Conservation (phyloP, 495 filamentous ascomycete species). For the Talaromyces ruber region DNA sequence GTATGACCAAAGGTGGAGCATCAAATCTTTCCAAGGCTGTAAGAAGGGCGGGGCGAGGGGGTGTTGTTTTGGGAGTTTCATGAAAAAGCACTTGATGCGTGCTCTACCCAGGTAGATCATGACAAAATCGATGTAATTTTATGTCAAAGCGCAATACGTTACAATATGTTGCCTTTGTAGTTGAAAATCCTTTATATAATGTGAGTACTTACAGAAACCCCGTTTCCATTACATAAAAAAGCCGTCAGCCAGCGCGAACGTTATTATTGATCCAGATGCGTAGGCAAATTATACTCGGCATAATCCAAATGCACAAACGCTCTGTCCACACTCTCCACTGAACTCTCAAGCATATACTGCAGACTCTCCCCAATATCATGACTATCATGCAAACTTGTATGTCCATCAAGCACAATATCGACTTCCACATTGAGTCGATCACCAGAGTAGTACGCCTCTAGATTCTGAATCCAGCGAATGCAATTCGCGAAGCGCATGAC, state of each 20-base stretch:
- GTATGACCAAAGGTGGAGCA: too few species aligned
- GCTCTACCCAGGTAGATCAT: too few species aligned
- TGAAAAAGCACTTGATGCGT: too few species aligned
- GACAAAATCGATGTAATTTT: too few species aligned
- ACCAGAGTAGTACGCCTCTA: slow-evolving; percentile 83
- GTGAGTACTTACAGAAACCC: too few species aligned
- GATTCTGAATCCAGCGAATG: slow-evolving; percentile 78
- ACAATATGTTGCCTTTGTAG: too few species aligned
- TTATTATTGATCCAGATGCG: slow-evolving; percentile 68
- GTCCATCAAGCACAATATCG: slow-evolving; percentile 73
- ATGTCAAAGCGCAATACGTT: too few species aligned
- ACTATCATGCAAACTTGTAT: slow-evolving; percentile 69
- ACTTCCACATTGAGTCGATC: slow-evolving; percentile 86
- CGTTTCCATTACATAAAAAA: too few species aligned
- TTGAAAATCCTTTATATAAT: too few species aligned
- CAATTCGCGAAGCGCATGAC: slow-evolving; percentile 91
- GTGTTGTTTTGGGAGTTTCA: too few species aligned
- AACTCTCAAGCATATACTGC: slow-evolving; percentile 80
- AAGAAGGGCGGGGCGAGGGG: too few species aligned
- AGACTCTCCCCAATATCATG: slow-evolving; percentile 86
- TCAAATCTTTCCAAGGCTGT: too few species aligned
- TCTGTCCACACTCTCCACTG: slow-evolving; percentile 64
- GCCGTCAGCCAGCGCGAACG: neutral
- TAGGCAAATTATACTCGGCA: slow-evolving; percentile 70
- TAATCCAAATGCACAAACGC: slow-evolving; percentile 81